Base-by-base conservation (phyloP, 257 asterid species). In the Verbascum thapsus region DNA sequence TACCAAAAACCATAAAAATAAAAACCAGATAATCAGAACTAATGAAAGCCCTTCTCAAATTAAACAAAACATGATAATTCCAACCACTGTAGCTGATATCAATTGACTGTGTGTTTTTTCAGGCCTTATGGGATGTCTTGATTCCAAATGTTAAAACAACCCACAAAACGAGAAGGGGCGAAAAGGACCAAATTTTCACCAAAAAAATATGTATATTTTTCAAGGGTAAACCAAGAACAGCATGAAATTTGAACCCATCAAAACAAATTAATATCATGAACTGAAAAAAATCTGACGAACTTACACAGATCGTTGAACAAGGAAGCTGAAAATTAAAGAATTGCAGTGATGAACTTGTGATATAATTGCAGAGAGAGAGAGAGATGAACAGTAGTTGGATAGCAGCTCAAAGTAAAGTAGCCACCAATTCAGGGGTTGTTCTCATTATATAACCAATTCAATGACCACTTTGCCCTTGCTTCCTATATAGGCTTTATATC, bases 401-500 rank as follows among this genome's bases (percentile, higher is more conserved):
- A 64, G 69, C 61, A 19, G 72, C 56, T 44, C 16, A 57, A 69
- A 63, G 70, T 73, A 57, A 69, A 63, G 70, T 73, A 64, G 75
- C 77, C 72, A 77, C 62, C 74, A 53, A 38, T 66, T 40, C 8
- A 20, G 76, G 77, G 69, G 52, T 54, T 63, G 77, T 56, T 37
- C n/a, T 44, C 42, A 70, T 67, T 74, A 76, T 80, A 80, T 80
- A 80, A 58, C 23, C 60, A 62, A 0, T 56, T 20, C 11, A 58
- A 70, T 76, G 80, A 76, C 85, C 51, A 66, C 13, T 47, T 51
- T 72, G 59, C 75, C 85, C 82, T 59, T 35, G 32, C 45, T 53
- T 15, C 18, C 12, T 11, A 12, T 16, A 49, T 49, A 1, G 9
- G 13, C 58, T n/a, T n/a, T n/a, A n/a, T n/a, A n/a, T 26, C 32